Conservation (phyloP, 169 alveolate species). For the Cryptosporidium canis region DNA sequence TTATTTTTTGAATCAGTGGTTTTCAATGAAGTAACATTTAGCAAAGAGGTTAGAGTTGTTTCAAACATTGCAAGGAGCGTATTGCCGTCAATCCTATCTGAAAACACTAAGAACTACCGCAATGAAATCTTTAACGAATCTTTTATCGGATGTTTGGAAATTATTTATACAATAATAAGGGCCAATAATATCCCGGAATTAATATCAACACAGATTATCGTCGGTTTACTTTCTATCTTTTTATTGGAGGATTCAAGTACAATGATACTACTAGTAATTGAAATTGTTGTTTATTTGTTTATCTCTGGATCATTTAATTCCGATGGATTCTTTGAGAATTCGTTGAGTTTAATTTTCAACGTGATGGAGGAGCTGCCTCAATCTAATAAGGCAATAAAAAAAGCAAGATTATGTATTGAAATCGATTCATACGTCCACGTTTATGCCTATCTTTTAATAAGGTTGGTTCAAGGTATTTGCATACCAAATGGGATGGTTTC, state of each 20-base stretch:
- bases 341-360: conserved; percentile 13
- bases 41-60: conserved; percentile 22
- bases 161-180: neutral
- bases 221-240: conserved; percentile 18
- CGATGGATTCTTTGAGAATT: conserved; percentile 11
- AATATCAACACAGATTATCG: conserved; percentile 20
- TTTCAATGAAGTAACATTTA: conserved; percentile 12
- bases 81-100: conserved; percentile 9
- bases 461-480: conserved; percentile 42
- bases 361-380: conserved; percentile 31
- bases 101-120: neutral
- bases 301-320: conserved; percentile 28
- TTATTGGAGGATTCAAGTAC: conserved; percentile 8
- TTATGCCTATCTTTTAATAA: conserved; percentile 18
- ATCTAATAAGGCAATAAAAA: conserved; percentile 24
- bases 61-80: conserved; percentile 14
- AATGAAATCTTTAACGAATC: neutral
- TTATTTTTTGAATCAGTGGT: neutral
- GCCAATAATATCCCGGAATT: neutral
- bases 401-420: conserved; percentile 24
- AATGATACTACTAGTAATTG: neutral
- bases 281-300: conserved; percentile 43
- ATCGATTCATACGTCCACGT: conserved; percentile 11
- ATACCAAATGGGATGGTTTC: conserved; percentile 33
- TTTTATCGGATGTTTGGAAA: conserved; percentile 16